Evolutionary conservation across 768 basidiomycete species (phyloP).

Genomic region (Royoungia palumana): DNA sequence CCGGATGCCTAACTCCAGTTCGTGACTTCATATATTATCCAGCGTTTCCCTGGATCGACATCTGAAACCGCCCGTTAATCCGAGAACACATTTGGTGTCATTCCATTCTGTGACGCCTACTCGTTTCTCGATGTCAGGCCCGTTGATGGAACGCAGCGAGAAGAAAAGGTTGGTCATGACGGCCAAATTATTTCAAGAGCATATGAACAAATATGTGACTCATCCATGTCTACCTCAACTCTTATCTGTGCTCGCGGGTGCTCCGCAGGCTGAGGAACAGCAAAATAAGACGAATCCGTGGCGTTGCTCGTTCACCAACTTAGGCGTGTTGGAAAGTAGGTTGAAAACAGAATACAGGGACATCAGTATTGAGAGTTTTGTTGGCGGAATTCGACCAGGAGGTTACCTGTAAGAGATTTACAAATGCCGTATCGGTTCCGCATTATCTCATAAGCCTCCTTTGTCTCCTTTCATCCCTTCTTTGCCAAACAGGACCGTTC

Average conservation of each 20-base stretch:
- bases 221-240: slow-evolving; percentile 18
- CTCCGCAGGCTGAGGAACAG: background rate
- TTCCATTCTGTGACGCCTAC: slow-evolving; percentile 10
- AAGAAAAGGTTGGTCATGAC: slow-evolving; percentile 13
- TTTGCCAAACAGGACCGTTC: slow-evolving; percentile 3
- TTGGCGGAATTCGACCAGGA: slow-evolving; percentile 9
- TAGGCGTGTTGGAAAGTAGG: slow-evolving; percentile 11
- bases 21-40: background rate
- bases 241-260: background rate
- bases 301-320: slow-evolving; percentile 11
- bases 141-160: slow-evolving; percentile 7
- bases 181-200: slow-evolving; percentile 10
- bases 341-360: slow-evolving; percentile 4
- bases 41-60: slow-evolving; percentile 19
- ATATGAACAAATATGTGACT: slow-evolving; percentile 5
- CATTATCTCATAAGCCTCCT: too few relatives aligned
- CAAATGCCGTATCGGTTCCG: too few relatives aligned
- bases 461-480: background rate
- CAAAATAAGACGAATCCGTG: background rate
- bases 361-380: slow-evolving; percentile 1
- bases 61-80: slow-evolving; percentile 16
- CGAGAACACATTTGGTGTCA: slow-evolving; percentile 18
- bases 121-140: slow-evolving; percentile 16
- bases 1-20: background rate
- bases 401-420: slow-evolving; percentile 4